Percentiles rank a stretch among this genome's conserved stretches.
These are phyloP conservation scores for Pleurotus tuber-regium DNA, from an alignment of 768 basidiomycete genomes.

Conservation along the genomic window DNA sequence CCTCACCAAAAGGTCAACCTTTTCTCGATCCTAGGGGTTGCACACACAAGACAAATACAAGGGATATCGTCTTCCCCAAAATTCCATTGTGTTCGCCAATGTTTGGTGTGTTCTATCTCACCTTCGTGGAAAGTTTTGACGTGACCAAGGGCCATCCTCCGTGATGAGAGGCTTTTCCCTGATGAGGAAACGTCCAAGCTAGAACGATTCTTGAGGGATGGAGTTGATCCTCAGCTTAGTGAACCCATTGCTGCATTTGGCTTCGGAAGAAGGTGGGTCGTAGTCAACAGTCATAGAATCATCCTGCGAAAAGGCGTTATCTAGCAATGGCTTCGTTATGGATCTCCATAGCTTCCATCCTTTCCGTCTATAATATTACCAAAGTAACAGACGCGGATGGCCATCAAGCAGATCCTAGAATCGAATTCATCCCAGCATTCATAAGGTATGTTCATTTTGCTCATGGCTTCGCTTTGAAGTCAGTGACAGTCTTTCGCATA, in stretches of 20 bases:
- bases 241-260: neutral
- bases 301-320: too few species aligned
- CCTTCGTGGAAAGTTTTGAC: neutral
- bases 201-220: conserved; percentile 18
- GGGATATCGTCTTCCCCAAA: conserved; percentile 2
- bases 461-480: too few species aligned
- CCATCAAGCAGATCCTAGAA: neutral
- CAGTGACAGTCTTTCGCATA: too few species aligned
- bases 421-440: conserved; percentile 5
- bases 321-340: conserved; percentile 1
- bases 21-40: neutral
- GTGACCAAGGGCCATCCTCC: conserved; percentile 10
- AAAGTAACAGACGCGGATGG: conserved; percentile 11
- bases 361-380: conserved; percentile 9
- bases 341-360: conserved; percentile 6
- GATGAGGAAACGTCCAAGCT: conserved; percentile 18
- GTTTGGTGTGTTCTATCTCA: neutral
- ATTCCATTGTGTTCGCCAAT: neutral
- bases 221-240: conserved; percentile 4
- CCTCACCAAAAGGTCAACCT: neutral
- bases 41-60: conserved; percentile 4
- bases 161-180: conserved; percentile 13
- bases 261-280: conserved; percentile 1
- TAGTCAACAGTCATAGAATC: neutral
- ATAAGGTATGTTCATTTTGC: conserved; percentile 18